Evolutionary conservation across 2,329 filamentous ascomycete genomes (phyloP), one percentile per base, ranked within the genome.

Genomic region (Diaporthe sp.): DNA sequence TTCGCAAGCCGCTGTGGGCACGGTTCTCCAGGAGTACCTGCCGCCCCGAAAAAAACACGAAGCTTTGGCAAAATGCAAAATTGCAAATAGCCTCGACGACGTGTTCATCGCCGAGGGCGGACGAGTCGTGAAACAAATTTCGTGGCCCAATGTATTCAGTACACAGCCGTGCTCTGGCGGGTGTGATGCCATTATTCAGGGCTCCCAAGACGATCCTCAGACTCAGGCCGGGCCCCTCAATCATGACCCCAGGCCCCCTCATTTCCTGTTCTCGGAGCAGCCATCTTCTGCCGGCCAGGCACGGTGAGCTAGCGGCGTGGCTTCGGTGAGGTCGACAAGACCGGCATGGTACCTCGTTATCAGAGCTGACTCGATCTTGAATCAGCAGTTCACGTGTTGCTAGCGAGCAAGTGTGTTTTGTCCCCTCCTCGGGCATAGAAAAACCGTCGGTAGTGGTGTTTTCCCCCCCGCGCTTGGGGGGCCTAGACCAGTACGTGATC

Each of bases 401-500:
- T 51, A 42, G 58, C 47, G 57, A 53, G 44, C 9, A 7, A n/a
- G 25, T 42, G 37, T 25, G 31, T 51, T 22, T 51, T 3, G 34
- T 5, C 6, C 12, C 28, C 42, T 13, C 31, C 25, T 42, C 57
- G 55, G 47, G 37, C 55, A 13, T 17, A 61, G 53, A 51, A 37
- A 8, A 44, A 39, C 31, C 17, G 20, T 72, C 44, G 44, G 15
- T 31, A 12, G 44, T 63, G 71, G 63, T 53, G 44, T 25, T 22
- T 51, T 15, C 31, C 57, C 34, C 34, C 42, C 44, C 47, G 58
- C 47, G 58, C 60, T 55, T 34, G 25, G 42, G 9, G 22, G 71
- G 71, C 61, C 71, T 73, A 73, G 71, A 73, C 71, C 47, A 51
- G 25, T 37, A 37, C 39, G 58, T 57, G 68, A 75, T 74, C 57